Conservation (phyloP, 1,284 basidiomycete genomes). For the Rhizoctonia solani region DNA sequence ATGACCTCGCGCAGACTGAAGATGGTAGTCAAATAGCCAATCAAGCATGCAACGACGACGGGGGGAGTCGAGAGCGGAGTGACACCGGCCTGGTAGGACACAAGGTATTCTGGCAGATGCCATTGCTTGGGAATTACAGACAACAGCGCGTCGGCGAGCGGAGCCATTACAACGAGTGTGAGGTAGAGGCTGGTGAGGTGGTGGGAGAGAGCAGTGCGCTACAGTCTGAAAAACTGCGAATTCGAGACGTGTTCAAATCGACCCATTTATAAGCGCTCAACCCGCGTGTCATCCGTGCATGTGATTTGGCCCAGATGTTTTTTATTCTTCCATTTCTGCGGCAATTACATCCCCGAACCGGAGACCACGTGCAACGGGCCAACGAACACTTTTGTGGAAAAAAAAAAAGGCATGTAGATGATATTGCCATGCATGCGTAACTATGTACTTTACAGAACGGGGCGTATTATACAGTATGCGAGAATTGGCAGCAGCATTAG, state of each 20-base stretch:
- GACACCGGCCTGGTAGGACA: constrained; percentile 69
- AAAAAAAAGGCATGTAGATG: constrained; percentile 5
- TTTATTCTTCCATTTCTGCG: not conserved
- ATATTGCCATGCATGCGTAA: constrained; percentile 8
- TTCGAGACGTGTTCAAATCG: constrained; percentile 29
- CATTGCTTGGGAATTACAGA: constrained; percentile 52
- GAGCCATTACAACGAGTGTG: constrained; percentile 37
- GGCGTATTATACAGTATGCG: constrained; percentile 28
- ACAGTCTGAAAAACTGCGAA: constrained; percentile 9
- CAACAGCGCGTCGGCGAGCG: constrained; percentile 71
- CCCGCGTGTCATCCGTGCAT: constrained; percentile 27
- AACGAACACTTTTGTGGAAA: not conserved
- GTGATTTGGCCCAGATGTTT: constrained; percentile 1
- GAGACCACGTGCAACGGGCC: not conserved
- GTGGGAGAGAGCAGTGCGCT: too few relatives aligned
- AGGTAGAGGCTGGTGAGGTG: constrained; percentile 25
- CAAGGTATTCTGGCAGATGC: constrained; percentile 61
- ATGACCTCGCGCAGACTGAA: constrained; percentile 87
- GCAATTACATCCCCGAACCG: constrained; percentile 11
- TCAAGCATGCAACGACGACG: constrained; percentile 71
- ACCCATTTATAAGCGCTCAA: constrained; percentile 22
- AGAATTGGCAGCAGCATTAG: constrained; percentile 16
- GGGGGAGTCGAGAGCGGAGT: constrained; percentile 82
- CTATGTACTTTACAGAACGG: constrained; percentile 28
- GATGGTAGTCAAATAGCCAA: constrained; percentile 84